Percentiles rank a stretch among this genome's conserved stretches.
Evolutionary conservation across 1,284 basidiomycete species (phyloP).

Genomic region (Phellinidium pouzarii): DNA sequence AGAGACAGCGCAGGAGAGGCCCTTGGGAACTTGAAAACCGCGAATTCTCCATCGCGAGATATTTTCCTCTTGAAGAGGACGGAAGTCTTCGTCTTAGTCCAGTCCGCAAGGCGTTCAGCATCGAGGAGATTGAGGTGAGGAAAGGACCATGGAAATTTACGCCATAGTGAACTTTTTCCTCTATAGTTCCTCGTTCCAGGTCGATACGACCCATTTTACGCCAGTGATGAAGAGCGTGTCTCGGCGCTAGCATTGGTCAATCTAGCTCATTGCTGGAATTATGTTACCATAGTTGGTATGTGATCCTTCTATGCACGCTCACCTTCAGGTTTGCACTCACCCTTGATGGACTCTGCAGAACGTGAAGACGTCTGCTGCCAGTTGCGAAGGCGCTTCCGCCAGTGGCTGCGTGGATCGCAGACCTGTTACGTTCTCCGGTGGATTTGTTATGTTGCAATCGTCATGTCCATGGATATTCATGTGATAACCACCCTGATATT

Average conservation of each 20-base stretch:
- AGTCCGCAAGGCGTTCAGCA: constrained; percentile 8
- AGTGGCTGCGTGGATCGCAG: constrained; percentile 8
- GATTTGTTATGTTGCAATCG: background rate
- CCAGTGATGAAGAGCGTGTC: background rate
- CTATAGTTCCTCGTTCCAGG: constrained; percentile 7
- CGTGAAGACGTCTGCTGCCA: constrained; percentile 8
- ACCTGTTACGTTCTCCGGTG: background rate
- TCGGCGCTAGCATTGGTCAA: constrained; percentile 3
- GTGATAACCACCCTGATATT: background rate
- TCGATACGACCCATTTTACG: background rate
- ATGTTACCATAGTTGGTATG: constrained; percentile 10
- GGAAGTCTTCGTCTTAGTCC: constrained; percentile 9
- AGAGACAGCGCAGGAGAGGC: background rate
- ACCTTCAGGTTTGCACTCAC: background rate
- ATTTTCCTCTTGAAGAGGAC: constrained; percentile 13
- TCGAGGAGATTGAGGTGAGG: constrained; percentile 17
- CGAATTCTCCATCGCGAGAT: background rate
- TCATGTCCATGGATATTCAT: background rate
- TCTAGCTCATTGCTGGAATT: constrained; percentile 1
- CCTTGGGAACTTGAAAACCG: background rate
- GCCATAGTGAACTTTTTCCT: background rate
- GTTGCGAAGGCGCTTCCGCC: constrained; percentile 8
- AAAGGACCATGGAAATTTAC: background rate
- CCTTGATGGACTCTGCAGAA: constrained; percentile 4
- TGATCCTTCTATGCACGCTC: background rate